Conservation (phyloP, 306 rosid genomes). For the Dryas drummondii region DNA sequence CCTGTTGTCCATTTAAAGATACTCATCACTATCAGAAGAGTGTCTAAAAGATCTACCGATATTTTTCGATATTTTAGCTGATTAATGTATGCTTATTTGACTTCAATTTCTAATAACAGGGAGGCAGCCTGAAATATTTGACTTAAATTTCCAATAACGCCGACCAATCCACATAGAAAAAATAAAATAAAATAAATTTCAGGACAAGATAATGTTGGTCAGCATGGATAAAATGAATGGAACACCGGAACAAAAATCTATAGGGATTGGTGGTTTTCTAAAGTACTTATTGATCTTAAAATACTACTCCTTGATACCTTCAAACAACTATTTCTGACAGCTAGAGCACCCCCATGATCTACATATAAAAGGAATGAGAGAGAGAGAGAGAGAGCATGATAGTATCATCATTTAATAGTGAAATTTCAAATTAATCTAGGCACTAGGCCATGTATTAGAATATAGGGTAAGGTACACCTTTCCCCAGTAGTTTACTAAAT, state of each 20-base stretch:
- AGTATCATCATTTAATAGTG: too few species aligned
- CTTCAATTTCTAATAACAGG: neutral
- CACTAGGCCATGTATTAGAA: too few species aligned
- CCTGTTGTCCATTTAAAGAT: slow-evolving; percentile 90
- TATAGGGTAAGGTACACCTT: too few species aligned
- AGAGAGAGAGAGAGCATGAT: too few species aligned
- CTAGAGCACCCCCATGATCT: too few species aligned
- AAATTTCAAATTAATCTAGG: too few species aligned
- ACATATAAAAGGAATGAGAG: too few species aligned
- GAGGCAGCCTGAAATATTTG: neutral
- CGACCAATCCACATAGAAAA: neutral
- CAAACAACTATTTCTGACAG: too few species aligned
- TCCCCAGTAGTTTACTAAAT: too few species aligned
- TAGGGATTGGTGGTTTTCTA: neutral
- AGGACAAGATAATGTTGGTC: neutral
- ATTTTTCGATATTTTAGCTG: slow-evolving; percentile 8
- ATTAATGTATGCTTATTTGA: slow-evolving; percentile 12
- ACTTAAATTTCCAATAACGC: neutral
- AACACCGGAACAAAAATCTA: neutral
- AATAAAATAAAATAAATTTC: neutral
- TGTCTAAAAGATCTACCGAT: slow-evolving; percentile 14
- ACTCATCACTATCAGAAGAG: slow-evolving; percentile 63
- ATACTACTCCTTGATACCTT: neutral
- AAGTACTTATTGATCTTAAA: neutral
- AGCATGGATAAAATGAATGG: neutral